phyloP scores from a whole-genome alignment of 345 rosid species.

The Camelina neglecta region DNA sequence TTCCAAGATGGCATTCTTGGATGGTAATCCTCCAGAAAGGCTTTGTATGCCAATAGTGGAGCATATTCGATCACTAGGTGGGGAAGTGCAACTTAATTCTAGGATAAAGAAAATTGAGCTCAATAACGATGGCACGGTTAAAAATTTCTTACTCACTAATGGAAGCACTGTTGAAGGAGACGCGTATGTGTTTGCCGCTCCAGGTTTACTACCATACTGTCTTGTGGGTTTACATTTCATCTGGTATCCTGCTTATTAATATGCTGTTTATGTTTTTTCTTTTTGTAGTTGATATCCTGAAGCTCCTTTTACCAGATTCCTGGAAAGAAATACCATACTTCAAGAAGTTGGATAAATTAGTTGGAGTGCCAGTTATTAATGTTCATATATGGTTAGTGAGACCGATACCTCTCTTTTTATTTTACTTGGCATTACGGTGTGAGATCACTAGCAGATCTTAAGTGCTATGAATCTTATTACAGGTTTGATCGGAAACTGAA shows the following conservation, averaged over 20 bases:
- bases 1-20: conserved; percentile 97
- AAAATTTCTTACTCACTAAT: conserved; percentile 65
- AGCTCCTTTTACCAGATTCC: conserved; percentile 83
- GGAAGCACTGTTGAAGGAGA: conserved; percentile 80
- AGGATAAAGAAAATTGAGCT: conserved; percentile 83
- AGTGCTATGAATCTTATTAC: conserved; percentile 41
- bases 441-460: not conserved
- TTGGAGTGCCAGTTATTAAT: conserved; percentile 97
- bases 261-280: conserved; percentile 22
- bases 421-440: no score
- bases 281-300: conserved; percentile 76
- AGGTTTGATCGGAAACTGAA: conserved; percentile 95
- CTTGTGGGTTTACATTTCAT: conserved; percentile 20
- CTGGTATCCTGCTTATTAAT: conserved; percentile 13
- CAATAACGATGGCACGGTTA: conserved; percentile 78
- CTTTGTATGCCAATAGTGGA: conserved; percentile 86
- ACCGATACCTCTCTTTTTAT: not conserved
- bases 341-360: conserved; percentile 85
- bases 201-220: conserved; percentile 56
- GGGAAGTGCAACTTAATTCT: conserved; percentile 80
- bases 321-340: conserved; percentile 88
- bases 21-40: conserved; percentile 97
- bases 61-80: conserved; percentile 78
- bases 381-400: conserved; percentile 92
- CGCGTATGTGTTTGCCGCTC: conserved; percentile 85